Evolutionary conservation across 257 asterid species (phyloP).

Genomic region (Gentiana dahurica): DNA sequence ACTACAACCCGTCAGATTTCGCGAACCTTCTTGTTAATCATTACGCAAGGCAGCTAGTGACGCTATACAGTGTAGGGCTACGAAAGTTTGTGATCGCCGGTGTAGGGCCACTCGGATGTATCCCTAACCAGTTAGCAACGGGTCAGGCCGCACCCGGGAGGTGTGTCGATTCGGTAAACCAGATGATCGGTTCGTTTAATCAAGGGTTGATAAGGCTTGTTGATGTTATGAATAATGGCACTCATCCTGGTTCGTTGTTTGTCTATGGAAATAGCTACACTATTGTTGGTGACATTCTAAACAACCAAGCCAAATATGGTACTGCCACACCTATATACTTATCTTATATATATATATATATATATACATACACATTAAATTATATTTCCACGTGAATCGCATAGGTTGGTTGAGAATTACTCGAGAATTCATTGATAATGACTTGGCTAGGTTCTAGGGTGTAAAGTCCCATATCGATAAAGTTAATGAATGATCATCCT

Average conservation of each 20-base stretch:
- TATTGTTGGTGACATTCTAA: conserved; percentile 59
- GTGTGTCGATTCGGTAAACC: conserved; percentile 79
- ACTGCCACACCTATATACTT: neutral
- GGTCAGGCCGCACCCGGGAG: conserved; percentile 60
- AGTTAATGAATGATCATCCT: too few relatives aligned
- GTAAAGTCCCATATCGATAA: too few relatives aligned
- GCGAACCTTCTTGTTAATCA: conserved; percentile 68
- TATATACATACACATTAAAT: too few relatives aligned
- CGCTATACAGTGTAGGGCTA: conserved; percentile 63
- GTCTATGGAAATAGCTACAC: conserved; percentile 55
- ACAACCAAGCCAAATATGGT: conserved; percentile 38
- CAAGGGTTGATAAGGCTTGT: conserved; percentile 51
- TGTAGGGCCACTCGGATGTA: conserved; percentile 85
- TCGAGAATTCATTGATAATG: too few relatives aligned
- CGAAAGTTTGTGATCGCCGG: conserved; percentile 63
- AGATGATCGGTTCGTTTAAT: conserved; percentile 57
- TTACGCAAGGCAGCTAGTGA: conserved; percentile 63
- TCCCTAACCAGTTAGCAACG: conserved; percentile 65
- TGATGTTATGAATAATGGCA: conserved; percentile 50
- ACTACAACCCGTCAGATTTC: conserved; percentile 53
- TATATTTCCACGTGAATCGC: too few relatives aligned
- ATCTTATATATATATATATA: neutral
- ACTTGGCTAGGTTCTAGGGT: too few relatives aligned
- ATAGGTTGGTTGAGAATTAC: too few relatives aligned
- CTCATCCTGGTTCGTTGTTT: conserved; percentile 62